Evolutionary conservation across 257 asterid genomes (phyloP).

Genomic region (Jasminum sambac): DNA sequence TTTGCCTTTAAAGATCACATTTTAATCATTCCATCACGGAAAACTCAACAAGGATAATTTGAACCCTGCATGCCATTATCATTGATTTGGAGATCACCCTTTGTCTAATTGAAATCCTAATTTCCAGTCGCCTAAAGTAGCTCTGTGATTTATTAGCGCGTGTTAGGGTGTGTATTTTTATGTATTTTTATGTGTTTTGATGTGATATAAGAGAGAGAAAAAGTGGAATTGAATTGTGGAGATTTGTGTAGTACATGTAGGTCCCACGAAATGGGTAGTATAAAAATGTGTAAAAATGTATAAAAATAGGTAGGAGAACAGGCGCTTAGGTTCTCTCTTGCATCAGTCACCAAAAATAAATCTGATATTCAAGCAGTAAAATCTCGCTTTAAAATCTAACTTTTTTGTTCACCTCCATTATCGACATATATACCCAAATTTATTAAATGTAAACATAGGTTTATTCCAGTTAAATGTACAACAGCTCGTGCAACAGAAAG

Average conservation of each 20-base stretch:
- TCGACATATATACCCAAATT: background rate
- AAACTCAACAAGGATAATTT: background rate
- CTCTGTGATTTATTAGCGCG: slow-evolving; percentile 4
- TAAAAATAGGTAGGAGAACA: too few species aligned
- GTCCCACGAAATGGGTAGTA: too few species aligned
- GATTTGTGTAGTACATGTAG: too few species aligned
- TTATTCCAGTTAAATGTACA: slow-evolving; percentile 2
- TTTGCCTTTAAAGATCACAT: background rate
- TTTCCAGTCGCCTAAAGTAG: background rate
- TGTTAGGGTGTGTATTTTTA: too few species aligned
- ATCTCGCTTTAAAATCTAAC: slow-evolving; percentile 18
- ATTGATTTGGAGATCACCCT: background rate
- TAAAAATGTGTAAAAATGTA: too few species aligned
- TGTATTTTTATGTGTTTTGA: too few species aligned
- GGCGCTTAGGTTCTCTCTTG: background rate
- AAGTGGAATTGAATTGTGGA: too few species aligned
- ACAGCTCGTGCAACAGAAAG: slow-evolving; percentile 8
- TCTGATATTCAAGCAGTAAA: background rate
- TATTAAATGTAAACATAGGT: background rate
- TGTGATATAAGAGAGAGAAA: too few species aligned
- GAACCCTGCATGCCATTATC: background rate
- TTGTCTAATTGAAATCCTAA: background rate
- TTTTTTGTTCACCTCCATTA: background rate
- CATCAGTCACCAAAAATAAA: slow-evolving; percentile 13
- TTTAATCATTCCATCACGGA: slow-evolving; percentile 1